Evolutionary conservation across 805 yeast genomes (phyloP), one percentile per base, ranked within the genome.

Genomic region (Yamadazyma akitaensis): DNA sequence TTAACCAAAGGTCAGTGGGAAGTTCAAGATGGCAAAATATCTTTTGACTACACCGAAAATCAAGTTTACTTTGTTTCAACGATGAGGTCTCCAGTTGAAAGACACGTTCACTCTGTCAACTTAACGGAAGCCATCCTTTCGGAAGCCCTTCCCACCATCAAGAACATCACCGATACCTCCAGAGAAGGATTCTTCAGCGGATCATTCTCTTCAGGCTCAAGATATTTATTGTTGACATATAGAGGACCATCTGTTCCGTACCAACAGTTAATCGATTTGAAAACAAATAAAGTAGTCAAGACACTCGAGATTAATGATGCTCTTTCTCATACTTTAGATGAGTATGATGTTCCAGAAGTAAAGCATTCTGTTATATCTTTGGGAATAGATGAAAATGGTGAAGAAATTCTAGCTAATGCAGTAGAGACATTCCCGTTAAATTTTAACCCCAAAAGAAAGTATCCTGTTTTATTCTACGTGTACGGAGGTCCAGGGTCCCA

Each of bases 401-500:
- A 72, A 5, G 76, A 67, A 1, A 65, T 79, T 25, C 53, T 62
- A 3, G 86, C 79, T 13, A 88, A 91, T 64, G 78, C 80, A 25
- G 75, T 81, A 48, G 97, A 91, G 63, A 84, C 88, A 5, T 69
- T 83, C 37, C 98, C 98, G 1, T 76, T 83, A 37, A 68, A 75
- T 53, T 94, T 94, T 61, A 77, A 87, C 56, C 69, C 73, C 11
- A 57, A 66, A 8, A 70, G 74, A 56, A 74, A 83, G 61, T 90
- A 92, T 62, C 98, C 98, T 0, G 82, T 94, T 0, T 72, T 94
- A 48, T 92, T 94, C 62, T 90, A 77, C 61, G 90, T 90, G 4
- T 94, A 94, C 60, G 97, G 97, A 18, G 99, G 99, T 0, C 99
- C 99, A 8, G 94, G 90, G 31, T 86, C 96, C 5, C 98, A 94